These are phyloP conservation scores for Pythium plurisporium DNA, from an alignment of 352 stramenopile genomes.

Conservation along the genomic window DNA sequence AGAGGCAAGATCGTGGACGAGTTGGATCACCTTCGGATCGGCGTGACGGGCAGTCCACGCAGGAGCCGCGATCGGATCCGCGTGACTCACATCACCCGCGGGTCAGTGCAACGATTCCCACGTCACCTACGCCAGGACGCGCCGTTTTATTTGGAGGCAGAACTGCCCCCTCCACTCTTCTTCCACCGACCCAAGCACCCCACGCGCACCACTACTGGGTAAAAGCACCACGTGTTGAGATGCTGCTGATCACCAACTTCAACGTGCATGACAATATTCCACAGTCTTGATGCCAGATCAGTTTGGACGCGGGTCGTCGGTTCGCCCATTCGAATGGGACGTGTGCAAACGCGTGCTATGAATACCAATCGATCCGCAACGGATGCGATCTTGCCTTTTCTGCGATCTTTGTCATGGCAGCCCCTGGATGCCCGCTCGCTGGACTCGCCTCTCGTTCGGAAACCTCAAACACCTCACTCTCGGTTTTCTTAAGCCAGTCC, in stretches of 20 bases:
- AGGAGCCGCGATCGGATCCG: neutral
- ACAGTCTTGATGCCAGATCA: no score
- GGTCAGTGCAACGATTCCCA: neutral
- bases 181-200: constrained; percentile 14
- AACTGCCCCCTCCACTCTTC: constrained; percentile 15
- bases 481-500: constrained; percentile 1
- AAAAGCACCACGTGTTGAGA: neutral
- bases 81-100: neutral
- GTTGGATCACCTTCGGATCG: constrained; percentile 5
- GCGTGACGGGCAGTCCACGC: neutral
- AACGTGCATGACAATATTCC: neutral
- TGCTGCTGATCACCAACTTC: neutral
- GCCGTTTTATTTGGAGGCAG: neutral
- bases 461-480: neutral
- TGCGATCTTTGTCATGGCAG: neutral
- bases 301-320: neutral
- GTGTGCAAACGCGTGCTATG: neutral
- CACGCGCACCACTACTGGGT: neutral
- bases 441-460: neutral
- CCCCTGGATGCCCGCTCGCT: neutral
- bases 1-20: constrained; percentile 3
- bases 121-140: neutral
- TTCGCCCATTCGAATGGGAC: neutral
- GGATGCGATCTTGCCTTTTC: neutral
- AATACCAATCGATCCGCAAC: neutral